These are phyloP conservation scores for Metschnikowia lunata DNA, from an alignment of 805 yeast genomes.

Conservation along the genomic window DNA sequence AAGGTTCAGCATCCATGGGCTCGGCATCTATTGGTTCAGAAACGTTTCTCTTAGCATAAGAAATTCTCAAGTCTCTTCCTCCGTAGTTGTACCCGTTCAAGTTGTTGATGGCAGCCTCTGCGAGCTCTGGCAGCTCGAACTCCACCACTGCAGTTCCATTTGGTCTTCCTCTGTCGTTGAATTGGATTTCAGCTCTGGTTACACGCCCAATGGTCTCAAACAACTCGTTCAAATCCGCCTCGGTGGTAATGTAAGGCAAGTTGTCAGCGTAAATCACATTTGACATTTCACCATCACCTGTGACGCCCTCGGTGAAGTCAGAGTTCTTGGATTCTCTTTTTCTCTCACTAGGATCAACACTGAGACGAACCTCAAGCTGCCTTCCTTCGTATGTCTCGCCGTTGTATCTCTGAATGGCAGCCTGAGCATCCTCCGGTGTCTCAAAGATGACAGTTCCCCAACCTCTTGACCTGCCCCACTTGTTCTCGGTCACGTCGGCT, in stretches of 20 bases:
- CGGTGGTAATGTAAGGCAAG: constrained; percentile 86
- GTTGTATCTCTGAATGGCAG: constrained; percentile 65
- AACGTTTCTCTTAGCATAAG: constrained; percentile 48
- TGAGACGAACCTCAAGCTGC: constrained; percentile 73
- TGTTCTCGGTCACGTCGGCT: constrained; percentile 70
- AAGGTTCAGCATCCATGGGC: constrained; percentile 6
- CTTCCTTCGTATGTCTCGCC: constrained; percentile 76
- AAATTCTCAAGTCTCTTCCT: constrained; percentile 62
- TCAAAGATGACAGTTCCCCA: constrained; percentile 76
- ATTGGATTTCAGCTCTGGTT: constrained; percentile 70
- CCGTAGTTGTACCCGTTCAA: constrained; percentile 82
- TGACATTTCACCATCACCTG: constrained; percentile 51
- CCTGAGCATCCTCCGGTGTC: constrained; percentile 60
- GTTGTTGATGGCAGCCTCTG: constrained; percentile 70
- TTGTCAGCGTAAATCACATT: constrained; percentile 61
- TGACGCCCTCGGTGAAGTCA: constrained; percentile 63
- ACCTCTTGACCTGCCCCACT: constrained; percentile 76
- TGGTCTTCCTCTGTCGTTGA: constrained; percentile 54
- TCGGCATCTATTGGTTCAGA: constrained; percentile 2
- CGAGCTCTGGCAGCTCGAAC: constrained; percentile 60
- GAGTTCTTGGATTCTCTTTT: constrained; percentile 32
- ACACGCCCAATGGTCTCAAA: constrained; percentile 83
- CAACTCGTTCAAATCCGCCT: constrained; percentile 76
- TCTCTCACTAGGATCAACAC: constrained; percentile 28
- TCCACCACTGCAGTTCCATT: constrained; percentile 84